Evolutionary conservation across 2,329 filamentous ascomycete species (phyloP).

Genomic region (Cladophialophora chaetospira): DNA sequence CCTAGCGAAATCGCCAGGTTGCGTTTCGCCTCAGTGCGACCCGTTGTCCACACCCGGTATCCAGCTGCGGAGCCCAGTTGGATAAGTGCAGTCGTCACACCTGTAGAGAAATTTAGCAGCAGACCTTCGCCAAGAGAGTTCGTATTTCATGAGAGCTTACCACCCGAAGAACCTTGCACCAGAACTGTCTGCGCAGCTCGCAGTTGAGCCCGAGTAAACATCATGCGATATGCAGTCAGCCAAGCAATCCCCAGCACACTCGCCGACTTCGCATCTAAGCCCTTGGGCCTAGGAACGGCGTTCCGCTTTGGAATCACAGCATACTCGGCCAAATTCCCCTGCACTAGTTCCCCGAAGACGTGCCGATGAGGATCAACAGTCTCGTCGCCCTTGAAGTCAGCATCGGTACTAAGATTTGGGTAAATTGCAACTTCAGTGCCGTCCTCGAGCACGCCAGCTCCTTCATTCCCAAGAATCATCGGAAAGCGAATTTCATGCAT

Average conservation of each 20-base stretch:
- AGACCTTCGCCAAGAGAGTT: background rate
- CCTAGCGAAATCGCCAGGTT: conserved; percentile 12
- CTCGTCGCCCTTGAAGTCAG: conserved; percentile 26
- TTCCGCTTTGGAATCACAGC: conserved; percentile 21
- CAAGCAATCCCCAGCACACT: conserved; percentile 26
- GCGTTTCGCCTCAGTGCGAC: conserved; percentile 22
- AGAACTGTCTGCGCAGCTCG: conserved; percentile 22
- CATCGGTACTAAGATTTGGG: conserved; percentile 16
- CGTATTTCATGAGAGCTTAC: background rate
- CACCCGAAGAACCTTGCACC: conserved; percentile 26
- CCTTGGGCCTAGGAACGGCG: conserved; percentile 16
- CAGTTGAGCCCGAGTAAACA: conserved; percentile 21
- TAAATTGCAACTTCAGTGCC: conserved; percentile 24
- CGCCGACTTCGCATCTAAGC: conserved; percentile 17
- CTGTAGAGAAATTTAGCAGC: conserved; percentile 4
- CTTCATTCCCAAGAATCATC: conserved; percentile 27
- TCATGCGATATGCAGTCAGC: conserved; percentile 26
- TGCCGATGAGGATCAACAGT: conserved; percentile 23
- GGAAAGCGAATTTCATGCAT: conserved; percentile 23
- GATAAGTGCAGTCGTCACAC: conserved; percentile 24
- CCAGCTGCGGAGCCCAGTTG: conserved; percentile 25
- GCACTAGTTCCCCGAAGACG: conserved; percentile 21
- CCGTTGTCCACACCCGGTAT: conserved; percentile 23
- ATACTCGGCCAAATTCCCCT: conserved; percentile 25
- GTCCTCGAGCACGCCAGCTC: conserved; percentile 23